phyloP scores from a whole-genome alignment of 2,329 filamentous ascomycete genomes.

The Aureobasidium mangrovei region DNA sequence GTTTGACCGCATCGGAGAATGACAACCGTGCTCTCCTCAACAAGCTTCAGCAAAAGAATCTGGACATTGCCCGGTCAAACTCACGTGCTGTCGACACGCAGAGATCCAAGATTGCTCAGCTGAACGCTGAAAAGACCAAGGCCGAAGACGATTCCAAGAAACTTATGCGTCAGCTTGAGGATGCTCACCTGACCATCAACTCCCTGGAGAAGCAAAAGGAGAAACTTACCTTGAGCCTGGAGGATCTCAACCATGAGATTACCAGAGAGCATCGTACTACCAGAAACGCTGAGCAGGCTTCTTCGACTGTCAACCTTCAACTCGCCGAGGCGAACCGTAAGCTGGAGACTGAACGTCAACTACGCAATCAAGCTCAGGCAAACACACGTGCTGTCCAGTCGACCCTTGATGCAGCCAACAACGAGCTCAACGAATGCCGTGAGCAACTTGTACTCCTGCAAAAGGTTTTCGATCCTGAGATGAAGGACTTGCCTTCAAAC shows the following conservation, averaged over 20 bases:
- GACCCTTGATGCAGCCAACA: conserved; percentile 68
- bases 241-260: conserved; percentile 89
- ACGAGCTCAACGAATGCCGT: conserved; percentile 72
- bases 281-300: conserved; percentile 80
- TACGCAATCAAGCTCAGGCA: conserved; percentile 74
- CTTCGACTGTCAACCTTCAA: conserved; percentile 70
- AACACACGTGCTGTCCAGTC: conserved; percentile 74
- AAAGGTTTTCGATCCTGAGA: conserved; percentile 75
- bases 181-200: conserved; percentile 72
- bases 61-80: conserved; percentile 86
- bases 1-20: conserved; percentile 85
- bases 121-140: conserved; percentile 76
- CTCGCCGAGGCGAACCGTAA: conserved; percentile 82
- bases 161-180: conserved; percentile 74
- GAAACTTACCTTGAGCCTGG: conserved; percentile 76
- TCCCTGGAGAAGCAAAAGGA: conserved; percentile 90
- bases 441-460: conserved; percentile 73
- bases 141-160: conserved; percentile 75
- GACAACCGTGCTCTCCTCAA: conserved; percentile 93
- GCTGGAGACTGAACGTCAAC: conserved; percentile 80
- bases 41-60: conserved; percentile 93
- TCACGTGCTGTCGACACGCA: conserved; percentile 80
- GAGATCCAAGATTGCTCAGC: conserved; percentile 61
- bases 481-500: conserved; percentile 42
- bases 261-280: conserved; percentile 82